Evolutionary conservation across 2,329 filamentous ascomycete genomes (phyloP), one percentile per base, ranked within the genome.

Genomic region (Fusarium nanum): DNA sequence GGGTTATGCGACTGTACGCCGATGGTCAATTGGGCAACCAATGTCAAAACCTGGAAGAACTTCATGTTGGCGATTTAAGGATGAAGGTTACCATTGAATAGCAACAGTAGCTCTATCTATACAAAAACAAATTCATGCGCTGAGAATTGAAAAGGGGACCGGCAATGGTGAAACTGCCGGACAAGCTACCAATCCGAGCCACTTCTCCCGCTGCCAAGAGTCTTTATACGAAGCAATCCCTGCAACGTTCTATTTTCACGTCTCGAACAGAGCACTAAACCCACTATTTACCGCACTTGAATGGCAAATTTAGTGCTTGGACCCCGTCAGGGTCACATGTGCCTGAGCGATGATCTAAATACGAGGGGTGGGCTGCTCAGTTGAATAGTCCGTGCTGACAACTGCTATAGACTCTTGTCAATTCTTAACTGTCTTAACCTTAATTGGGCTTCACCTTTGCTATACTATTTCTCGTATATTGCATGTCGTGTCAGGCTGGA

Each of bases 1-100:
- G 50, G 40, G 4, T 25, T n/a, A 37, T 68, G 58, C 18, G 65
- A 54, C 41, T 48, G 34, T 18, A 55, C 65, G 7, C 49, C 34
- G 11, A 46, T 16, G 2, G 40, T 27, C 12, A 68, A 28, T 8
- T 13, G 60, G 18, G 37, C 45, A 14, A 44, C 22, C 22, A 22
- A 20, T 7, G 34, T n/a, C 6, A 37, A n/a, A 37, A 37, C 34
- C 4, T 37, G 34, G 10, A 37, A 37, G 18, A 37, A 12, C 18
- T 37, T 37, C 34, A 37, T 37, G 6, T n/a, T 37, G 34, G 3
- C 34, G 3, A 37, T n/a, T n/a, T n/a, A 4, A 37, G 34, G 3
- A 0, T n/a, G 18, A 37, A 37, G 18, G 0, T n/a, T 7, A 37
- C 34, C 6, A 37, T n/a, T n/a, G n/a, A n/a, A n/a, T n/a, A n/a